Evolutionary conservation across 345 rosid species (phyloP).

Genomic region (Citrus australasica): DNA sequence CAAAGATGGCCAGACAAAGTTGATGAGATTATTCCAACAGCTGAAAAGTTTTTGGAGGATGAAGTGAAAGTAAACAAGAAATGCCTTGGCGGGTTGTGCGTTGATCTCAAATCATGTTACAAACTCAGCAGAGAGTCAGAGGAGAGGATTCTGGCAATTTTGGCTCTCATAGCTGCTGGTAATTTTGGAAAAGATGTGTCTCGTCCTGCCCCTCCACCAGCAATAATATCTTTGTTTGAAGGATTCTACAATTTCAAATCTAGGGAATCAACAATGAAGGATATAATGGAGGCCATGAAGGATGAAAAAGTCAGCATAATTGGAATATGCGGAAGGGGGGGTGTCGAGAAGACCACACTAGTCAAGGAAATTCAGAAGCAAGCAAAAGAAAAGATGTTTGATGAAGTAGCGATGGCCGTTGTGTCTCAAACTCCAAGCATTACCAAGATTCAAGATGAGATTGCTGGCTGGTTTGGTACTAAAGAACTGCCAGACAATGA

Average conservation of each 20-base stretch:
- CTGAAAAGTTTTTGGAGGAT: neutral
- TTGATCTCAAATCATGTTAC: neutral
- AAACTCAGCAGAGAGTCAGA: neutral
- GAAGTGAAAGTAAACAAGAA: neutral
- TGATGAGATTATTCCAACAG: neutral
- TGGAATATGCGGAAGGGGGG: slow-evolving; percentile 19
- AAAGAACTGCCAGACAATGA: neutral
- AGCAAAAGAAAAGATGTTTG: neutral
- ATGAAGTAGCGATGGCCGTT: neutral
- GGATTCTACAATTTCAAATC: neutral
- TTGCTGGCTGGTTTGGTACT: neutral
- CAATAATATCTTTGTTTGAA: neutral
- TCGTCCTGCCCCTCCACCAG: neutral
- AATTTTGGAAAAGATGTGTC: neutral
- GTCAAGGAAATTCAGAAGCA: slow-evolving; percentile 1
- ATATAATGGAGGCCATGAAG: neutral
- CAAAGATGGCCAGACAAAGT: neutral
- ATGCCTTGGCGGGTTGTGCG: neutral
- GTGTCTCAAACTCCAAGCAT: slow-evolving; percentile 3
- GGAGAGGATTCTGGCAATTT: neutral
- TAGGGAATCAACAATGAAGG: neutral
- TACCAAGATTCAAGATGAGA: slow-evolving; percentile 4
- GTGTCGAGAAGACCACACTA: slow-evolving; percentile 10
- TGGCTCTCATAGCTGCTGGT: neutral
- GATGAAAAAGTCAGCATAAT: neutral